phyloP scores from a whole-genome alignment of 2,329 filamentous ascomycete species.

The Colletotrichum sp. region DNA sequence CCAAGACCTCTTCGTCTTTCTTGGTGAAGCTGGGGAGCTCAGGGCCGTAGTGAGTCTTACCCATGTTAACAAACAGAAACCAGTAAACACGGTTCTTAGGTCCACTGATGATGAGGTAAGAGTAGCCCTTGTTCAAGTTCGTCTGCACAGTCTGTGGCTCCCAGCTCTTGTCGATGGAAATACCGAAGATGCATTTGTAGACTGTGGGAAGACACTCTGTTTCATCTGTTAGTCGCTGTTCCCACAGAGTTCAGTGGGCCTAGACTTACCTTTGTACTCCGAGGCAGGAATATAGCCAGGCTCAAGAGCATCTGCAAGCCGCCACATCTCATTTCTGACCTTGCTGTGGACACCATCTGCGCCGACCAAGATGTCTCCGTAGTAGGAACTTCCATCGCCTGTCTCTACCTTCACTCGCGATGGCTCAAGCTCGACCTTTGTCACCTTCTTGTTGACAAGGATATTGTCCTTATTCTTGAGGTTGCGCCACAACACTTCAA shows the following conservation, averaged over 20 bases:
- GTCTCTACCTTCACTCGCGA: background rate
- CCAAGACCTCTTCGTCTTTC: slow-evolving; percentile 33
- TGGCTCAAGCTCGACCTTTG: background rate
- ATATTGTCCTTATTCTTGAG: slow-evolving; percentile 31
- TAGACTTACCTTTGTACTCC: slow-evolving; percentile 19
- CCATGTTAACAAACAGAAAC: slow-evolving; percentile 34
- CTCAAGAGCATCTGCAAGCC: slow-evolving; percentile 24
- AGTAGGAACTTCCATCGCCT: background rate
- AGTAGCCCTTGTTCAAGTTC: slow-evolving; percentile 26
- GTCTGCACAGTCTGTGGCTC: slow-evolving; percentile 23
- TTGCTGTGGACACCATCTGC: slow-evolving; percentile 45
- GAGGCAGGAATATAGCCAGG: slow-evolving; percentile 27
- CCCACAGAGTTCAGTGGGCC: fast-evolving
- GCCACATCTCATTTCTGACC: slow-evolving; percentile 34
- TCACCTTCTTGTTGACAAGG: background rate
- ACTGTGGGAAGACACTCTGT: slow-evolving; percentile 8
- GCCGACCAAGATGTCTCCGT: slow-evolving; percentile 25
- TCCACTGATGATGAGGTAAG: slow-evolving; percentile 32
- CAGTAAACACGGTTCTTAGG: slow-evolving; percentile 36
- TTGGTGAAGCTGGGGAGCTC: slow-evolving; percentile 33
- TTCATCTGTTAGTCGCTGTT: background rate
- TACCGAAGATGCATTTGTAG: slow-evolving; percentile 43
- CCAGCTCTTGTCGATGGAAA: slow-evolving; percentile 31
- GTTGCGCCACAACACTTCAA: slow-evolving; percentile 37
- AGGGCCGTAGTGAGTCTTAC: background rate